Percentiles rank a stretch among this genome's conserved stretches.
Evolutionary conservation across 306 rosid species (phyloP).

Genomic region (Gleditsia sinensis): DNA sequence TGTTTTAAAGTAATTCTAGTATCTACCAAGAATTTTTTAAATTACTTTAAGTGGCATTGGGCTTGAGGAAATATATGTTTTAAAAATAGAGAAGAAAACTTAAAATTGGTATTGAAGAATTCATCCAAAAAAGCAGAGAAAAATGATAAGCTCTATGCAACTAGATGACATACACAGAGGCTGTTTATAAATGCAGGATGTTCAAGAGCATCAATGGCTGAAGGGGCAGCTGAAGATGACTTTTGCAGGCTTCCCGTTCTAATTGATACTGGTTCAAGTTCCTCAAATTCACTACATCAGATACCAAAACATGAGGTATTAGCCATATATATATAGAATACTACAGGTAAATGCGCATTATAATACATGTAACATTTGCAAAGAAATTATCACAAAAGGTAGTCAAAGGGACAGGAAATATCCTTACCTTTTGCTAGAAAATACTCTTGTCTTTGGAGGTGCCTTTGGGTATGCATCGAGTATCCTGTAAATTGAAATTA

Average conservation of each 20-base stretch:
- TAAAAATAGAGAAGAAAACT: conserved; percentile 15
- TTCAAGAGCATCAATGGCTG: conserved; percentile 54
- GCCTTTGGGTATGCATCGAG: conserved; percentile 76
- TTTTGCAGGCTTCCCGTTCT: conserved; percentile 67
- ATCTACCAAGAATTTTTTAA: background rate
- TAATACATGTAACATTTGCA: background rate
- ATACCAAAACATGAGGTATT: conserved; percentile 23
- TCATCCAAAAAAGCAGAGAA: conserved; percentile 22
- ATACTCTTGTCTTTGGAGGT: conserved; percentile 60
- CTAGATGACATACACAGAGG: conserved; percentile 53
- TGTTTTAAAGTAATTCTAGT: background rate
- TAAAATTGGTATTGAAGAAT: conserved; percentile 11
- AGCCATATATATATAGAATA: too few species aligned
- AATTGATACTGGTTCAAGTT: conserved; percentile 65
- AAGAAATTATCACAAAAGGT: conserved; percentile 1
- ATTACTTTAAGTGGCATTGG: background rate
- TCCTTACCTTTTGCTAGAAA: conserved; percentile 66
- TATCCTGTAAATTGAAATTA: conserved; percentile 61
- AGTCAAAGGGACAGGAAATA: conserved; percentile 12
- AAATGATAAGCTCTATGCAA: conserved; percentile 1
- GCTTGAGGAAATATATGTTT: background rate
- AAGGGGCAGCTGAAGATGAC: conserved; percentile 53
- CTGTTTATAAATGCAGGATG: conserved; percentile 64
- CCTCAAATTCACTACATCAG: conserved; percentile 72
- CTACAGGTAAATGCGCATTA: conserved; percentile 5